These are phyloP conservation scores for Balansia obtecta DNA, from an alignment of 2,329 filamentous ascomycete species.

Conservation along the genomic window DNA sequence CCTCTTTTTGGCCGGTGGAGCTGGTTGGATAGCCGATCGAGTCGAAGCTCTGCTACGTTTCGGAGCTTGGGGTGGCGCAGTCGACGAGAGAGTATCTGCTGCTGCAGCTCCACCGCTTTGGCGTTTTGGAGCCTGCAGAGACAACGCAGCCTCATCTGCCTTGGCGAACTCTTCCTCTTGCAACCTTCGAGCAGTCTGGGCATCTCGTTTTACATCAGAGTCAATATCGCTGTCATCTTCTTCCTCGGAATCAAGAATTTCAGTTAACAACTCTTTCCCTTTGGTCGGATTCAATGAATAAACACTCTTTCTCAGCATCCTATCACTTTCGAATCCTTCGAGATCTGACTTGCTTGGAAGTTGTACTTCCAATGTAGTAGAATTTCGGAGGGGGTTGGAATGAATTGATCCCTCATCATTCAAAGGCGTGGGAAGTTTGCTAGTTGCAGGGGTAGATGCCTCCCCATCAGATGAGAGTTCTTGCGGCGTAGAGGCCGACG, in stretches of 20 bases:
- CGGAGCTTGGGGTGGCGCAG: slow-evolving; percentile 7
- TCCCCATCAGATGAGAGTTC: slow-evolving; percentile 19
- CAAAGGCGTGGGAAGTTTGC: slow-evolving; percentile 22
- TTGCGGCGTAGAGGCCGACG: slow-evolving; percentile 19
- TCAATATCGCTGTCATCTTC: slow-evolving; percentile 20
- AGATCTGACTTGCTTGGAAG: slow-evolving; percentile 12
- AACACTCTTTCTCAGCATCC: slow-evolving; percentile 27
- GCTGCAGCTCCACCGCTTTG: background rate
- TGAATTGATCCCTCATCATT: slow-evolving; percentile 10
- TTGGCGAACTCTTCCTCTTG: slow-evolving; percentile 21
- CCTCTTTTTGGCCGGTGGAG: slow-evolving; percentile 18
- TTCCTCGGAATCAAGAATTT: slow-evolving; percentile 29
- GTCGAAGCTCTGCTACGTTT: slow-evolving; percentile 17
- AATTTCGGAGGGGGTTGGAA: slow-evolving; percentile 1
- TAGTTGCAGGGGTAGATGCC: slow-evolving; percentile 25
- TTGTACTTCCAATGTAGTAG: slow-evolving; percentile 17
- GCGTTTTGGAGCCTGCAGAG: slow-evolving; percentile 4
- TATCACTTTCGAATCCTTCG: slow-evolving; percentile 14
- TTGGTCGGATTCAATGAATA: slow-evolving; percentile 33
- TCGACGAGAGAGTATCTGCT: slow-evolving; percentile 2
- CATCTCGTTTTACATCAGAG: slow-evolving; percentile 15
- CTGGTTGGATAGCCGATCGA: slow-evolving; percentile 6
- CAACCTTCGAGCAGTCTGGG: slow-evolving; percentile 20
- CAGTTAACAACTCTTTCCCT: slow-evolving; percentile 28
- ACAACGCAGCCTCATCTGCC: background rate